Evolutionary conservation across 2,329 filamentous ascomycete genomes (phyloP), one percentile per base, ranked within the genome.

Genomic region (Mollisiaceae sp.): DNA sequence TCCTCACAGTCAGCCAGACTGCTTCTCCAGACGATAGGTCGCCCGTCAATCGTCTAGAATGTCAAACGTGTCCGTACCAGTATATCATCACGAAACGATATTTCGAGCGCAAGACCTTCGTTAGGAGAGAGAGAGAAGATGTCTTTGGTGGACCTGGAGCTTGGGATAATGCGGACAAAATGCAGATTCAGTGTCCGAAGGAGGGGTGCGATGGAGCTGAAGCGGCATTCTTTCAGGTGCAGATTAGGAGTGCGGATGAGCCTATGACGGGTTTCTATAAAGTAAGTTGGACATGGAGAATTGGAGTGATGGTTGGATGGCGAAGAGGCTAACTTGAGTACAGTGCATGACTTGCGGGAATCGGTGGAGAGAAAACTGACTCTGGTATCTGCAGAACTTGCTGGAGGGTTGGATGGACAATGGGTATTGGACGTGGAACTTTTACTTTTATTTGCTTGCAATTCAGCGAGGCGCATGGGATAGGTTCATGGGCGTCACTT

Each of bases 201-300:
- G 89, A 93, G 47, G 85, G 85, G 64, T 99, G 95, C 82, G 85
- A 91, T 75, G 93, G 93, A 69, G 85, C 88, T 67, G 88, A 93
- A 81, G 95, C 95, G 3, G 96, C 94, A 69, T 98, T 94, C 82
- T 97, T 94, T 82, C 93, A 97, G 83, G 89, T 98, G 73, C 95
- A 99, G 85, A 98, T 98, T 80, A 89, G 95, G 73, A 97, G 93
- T 83, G 95, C 95, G 60, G 95, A 99, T 81, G 95, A 99, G 84
- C 95, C 95, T 67, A 97, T 97, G 91, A 99, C 95, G 71, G 94
- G 89, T 67, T 98, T 98, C 80, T 96, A 90, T 81, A 95, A 93
- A 86, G 91, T 92, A 75, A 62, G 80, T 64, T 59, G 18, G 58
- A 45, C n/a, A 47, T 8, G 5, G 11, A 43, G 56, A 45, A 57